Evolutionary conservation across 164 flowering plant species (phyloP).

Genomic region (Pachysandra terminalis): DNA sequence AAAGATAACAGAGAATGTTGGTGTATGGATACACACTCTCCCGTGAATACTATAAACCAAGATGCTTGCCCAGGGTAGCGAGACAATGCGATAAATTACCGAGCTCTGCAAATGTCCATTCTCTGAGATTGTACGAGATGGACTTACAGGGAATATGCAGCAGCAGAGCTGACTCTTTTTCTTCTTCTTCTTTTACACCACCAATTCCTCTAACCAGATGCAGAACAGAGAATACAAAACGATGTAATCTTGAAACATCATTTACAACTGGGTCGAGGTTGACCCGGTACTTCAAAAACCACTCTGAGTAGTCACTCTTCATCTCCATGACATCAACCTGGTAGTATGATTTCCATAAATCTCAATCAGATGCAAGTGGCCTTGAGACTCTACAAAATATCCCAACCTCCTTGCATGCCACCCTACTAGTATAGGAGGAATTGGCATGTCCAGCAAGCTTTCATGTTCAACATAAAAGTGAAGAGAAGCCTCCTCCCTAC

Average conservation of each 20-base stretch:
- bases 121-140: background rate
- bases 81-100: background rate
- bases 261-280: slow-evolving; percentile 3
- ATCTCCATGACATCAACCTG: slow-evolving; percentile 19
- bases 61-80: background rate
- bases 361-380: slow-evolving; percentile 21
- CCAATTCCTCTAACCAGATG: background rate
- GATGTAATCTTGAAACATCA: no score
- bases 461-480: no score
- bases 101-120: background rate
- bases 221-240: slow-evolving; percentile 2
- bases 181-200: background rate
- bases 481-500: no score
- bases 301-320: slow-evolving; percentile 17
- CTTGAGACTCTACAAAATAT: no score
- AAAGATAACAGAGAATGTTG: slow-evolving; percentile 1
- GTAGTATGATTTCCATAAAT: background rate
- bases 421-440: no score
- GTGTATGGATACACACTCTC: no score
- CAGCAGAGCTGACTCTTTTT: no score
- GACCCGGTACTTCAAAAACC: slow-evolving; percentile 18
- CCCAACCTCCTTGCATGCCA: no score
- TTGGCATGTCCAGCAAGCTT: no score
- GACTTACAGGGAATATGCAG: no score
- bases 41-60: slow-evolving; percentile 6